Evolutionary conservation across 208 protist species (phyloP), one percentile per base, ranked within the genome.

Genomic region (Vickermania ingenoplastis): DNA sequence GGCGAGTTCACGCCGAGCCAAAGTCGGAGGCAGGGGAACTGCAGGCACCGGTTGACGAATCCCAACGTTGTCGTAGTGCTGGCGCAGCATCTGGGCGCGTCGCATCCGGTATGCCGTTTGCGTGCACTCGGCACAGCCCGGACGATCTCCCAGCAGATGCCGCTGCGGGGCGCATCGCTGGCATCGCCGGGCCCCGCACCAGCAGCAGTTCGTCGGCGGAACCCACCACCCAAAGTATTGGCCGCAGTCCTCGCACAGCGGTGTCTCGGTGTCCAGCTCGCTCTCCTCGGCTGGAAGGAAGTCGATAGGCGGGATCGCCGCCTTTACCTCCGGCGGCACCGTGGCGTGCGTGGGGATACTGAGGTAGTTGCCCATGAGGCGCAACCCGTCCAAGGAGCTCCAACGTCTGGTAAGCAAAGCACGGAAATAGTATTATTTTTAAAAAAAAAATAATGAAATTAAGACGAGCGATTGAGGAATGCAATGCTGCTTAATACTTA

Each of bases 181-280:
- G 69, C 86, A 94, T 17, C 89, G 68, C 63, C 86, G 72, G 2
- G 77, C 61, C 2, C 86, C 86, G 48, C 86, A 94, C 79, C 77
- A 87, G 59, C 88, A 74, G 62, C 86, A 94, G 71, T 94, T 94
- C 22, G 74, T 86, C 57, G 78, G 75, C 17, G 53, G 51, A 26
- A 67, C 71, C 54, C 90, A 83, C 75, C 73, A 89, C 14, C 74
- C 75, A 53, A 86, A 89, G 30, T 64, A 73, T 53, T 77, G 72
- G 1, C 71, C 71, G 52, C 86, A 94, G 24, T 78, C 67, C 59
- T 74, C 69, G 65, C 86, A 94, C 23, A 67, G 25, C 36, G 69
- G 73, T 2, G 50, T 49, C 56, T 75, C 79, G 3, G 57, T 64
- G 36, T 71, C 68, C 0, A 73, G 66, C 22, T 48, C 56, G 25